A percentile compares a stretch with the other conserved stretches of the same genome.
These are phyloP conservation scores for Suillus subluteus DNA, from an alignment of 768 basidiomycete genomes.

Conservation along the genomic window DNA sequence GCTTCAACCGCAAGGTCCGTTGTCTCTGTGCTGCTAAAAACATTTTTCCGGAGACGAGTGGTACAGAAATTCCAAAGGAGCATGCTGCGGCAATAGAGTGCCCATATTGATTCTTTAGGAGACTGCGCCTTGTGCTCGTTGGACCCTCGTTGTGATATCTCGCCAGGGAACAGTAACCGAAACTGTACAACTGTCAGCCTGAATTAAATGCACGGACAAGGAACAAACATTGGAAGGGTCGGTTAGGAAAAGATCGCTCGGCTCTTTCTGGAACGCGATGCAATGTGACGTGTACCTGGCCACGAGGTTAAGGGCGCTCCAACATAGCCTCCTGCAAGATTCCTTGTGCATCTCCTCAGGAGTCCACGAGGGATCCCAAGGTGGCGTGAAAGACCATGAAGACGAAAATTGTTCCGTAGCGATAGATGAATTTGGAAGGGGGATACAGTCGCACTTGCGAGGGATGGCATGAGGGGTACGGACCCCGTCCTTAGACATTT, in stretches of 20 bases:
- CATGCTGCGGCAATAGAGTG: conserved; percentile 81
- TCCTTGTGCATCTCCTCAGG: conserved; percentile 61
- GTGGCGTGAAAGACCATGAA: conserved; percentile 52
- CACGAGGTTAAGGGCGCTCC: conserved; percentile 72
- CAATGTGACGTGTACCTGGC: conserved; percentile 71
- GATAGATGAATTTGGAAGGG: conserved; percentile 38
- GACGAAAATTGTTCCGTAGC: conserved; percentile 39
- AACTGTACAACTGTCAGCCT: conserved; percentile 16
- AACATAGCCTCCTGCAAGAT: conserved; percentile 75
- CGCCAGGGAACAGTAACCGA: conserved; percentile 74
- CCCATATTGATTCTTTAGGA: conserved; percentile 81
- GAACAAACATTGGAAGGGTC: conserved; percentile 67
- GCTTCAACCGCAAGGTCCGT: conserved; percentile 63
- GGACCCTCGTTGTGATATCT: conserved; percentile 57
- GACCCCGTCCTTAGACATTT: conserved; percentile 29
- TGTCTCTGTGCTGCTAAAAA: conserved; percentile 51
- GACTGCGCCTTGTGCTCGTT: conserved; percentile 49
- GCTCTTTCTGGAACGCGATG: conserved; percentile 62
- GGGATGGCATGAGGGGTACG: conserved; percentile 31
- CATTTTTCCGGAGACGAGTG: conserved; percentile 50
- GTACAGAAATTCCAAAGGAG: conserved; percentile 75
- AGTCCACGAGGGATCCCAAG: conserved; percentile 67
- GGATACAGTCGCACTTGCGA: conserved; percentile 52
- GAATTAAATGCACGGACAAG: conserved; percentile 12
- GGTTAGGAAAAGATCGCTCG: conserved; percentile 60